Base-by-base conservation (phyloP, 208 protist genomes). In the Herpetomonas muscarum region DNA sequence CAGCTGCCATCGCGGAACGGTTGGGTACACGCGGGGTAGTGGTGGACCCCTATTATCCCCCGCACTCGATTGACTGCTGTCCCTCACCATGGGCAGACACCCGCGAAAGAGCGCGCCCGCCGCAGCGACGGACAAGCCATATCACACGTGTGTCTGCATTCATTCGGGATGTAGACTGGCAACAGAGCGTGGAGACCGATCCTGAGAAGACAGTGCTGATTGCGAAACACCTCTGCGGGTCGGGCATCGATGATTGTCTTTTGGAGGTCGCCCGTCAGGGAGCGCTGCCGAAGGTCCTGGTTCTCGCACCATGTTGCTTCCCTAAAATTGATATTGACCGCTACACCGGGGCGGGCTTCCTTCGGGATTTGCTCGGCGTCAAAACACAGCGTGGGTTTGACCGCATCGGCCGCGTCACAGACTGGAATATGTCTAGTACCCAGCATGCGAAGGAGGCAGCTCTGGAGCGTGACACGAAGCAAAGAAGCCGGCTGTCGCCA, bases 221-320 rank as follows among this genome's bases (percentile, higher is more conserved):
- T 22, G 71, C 77, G 10, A 84, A 84, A 48, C 77, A 84, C 39
- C 63, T 84, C 10, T 84, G 77, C 34, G 77, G 77, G 0, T 74
- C 72, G 21, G 61, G 61, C 13, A 64, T 79, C 49, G 77, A 79
- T 47, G 52, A 64, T 26, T 79, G 77, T 41, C 29, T 84, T 9
- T 29, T 24, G 0, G 51, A 67, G 26, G 41, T 84, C 31, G 34
- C 60, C 2, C 36, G 19, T 22, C 31, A 64, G 54, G 51, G 58
- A 1, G 55, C 45, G 31, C 56, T 75, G 30, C 77, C 77, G 6
- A 53, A 51, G 3, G 31, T 79, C 28, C 30, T 79, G 29, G 57
- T 79, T 15, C 49, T 79, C 28, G 64, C 62, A 21, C 77, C 77
- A 9, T 84, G 77, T 50, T 84, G 77, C 42, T 76, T 74, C 50